These are phyloP conservation scores for Trypanosoma boissoni DNA, from an alignment of 208 protist species.

Conservation along the genomic window DNA sequence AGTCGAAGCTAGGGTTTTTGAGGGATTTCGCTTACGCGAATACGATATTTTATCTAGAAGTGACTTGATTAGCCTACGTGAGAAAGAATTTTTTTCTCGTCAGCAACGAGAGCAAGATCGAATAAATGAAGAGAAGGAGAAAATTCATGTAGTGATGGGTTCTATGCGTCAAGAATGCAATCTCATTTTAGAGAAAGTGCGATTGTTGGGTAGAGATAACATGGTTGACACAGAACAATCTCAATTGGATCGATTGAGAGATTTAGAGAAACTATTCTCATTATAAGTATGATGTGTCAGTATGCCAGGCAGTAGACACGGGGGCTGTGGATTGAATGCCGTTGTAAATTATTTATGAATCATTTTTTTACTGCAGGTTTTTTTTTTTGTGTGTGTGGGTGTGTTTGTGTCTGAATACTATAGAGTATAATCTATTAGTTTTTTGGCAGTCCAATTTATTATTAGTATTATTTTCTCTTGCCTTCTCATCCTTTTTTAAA, in stretches of 20 bases:
- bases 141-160: constrained; percentile 4
- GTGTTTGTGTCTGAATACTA: constrained; percentile 2
- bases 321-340: no score
- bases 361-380: constrained; percentile 4
- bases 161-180: constrained; percentile 11
- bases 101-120: constrained; percentile 22
- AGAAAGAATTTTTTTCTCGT: constrained; percentile 23
- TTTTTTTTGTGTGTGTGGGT: neutral
- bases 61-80: constrained; percentile 23
- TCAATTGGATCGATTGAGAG: constrained; percentile 17
- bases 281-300: constrained; percentile 9
- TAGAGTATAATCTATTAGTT: constrained; percentile 6
- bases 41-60: constrained; percentile 15
- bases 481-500: no score
- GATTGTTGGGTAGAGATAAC: constrained; percentile 2
- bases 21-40: constrained; percentile 5
- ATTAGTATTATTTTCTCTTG: neutral
- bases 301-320: neutral
- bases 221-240: constrained; percentile 12
- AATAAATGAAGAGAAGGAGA: constrained; percentile 19
- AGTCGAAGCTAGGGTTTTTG: constrained; percentile 4
- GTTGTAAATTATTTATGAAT: no score
- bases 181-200: constrained; percentile 15
- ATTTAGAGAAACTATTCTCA: constrained; percentile 18
- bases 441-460: constrained; percentile 15